Conservation (phyloP, 1,284 basidiomycete genomes). For the Boletus mariae region DNA sequence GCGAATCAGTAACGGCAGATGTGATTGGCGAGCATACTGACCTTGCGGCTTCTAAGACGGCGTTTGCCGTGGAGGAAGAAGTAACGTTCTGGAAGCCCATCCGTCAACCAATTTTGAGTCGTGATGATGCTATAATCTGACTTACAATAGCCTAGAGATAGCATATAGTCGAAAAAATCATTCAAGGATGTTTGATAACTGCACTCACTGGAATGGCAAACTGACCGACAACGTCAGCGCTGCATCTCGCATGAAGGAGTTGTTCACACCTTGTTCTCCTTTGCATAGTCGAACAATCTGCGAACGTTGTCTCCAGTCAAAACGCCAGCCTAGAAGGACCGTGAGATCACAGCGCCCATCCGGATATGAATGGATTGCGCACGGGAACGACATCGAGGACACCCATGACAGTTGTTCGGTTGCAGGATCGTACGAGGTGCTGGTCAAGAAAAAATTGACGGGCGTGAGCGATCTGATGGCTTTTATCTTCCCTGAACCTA, state of each 20-base stretch:
- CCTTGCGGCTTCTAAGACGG: conserved; percentile 75
- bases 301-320: conserved; percentile 70
- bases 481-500: conserved; percentile 9
- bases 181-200: background rate
- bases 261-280: conserved; percentile 55
- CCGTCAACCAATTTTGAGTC: conserved; percentile 2
- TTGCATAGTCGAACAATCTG: conserved; percentile 73
- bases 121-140: conserved; percentile 14
- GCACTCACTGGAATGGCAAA: conserved; percentile 67
- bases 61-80: conserved; percentile 74
- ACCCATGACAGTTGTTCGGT: conserved; percentile 38
- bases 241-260: background rate
- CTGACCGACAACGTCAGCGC: conserved; percentile 31
- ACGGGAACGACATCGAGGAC: conserved; percentile 59
- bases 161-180: background rate
- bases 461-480: background rate
- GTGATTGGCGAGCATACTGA: conserved; percentile 18
- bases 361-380: conserved; percentile 24
- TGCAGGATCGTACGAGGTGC: conserved; percentile 8
- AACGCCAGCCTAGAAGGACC: conserved; percentile 58
- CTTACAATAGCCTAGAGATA: conserved; percentile 56
- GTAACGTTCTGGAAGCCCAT: conserved; percentile 54
- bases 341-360: conserved; percentile 14
- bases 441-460: conserved; percentile 4
- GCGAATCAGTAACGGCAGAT: conserved; percentile 6